Percentiles rank a stretch among this genome's conserved stretches.
Conservation (phyloP, 257 asterid species). For the Linaria vulgaris region DNA sequence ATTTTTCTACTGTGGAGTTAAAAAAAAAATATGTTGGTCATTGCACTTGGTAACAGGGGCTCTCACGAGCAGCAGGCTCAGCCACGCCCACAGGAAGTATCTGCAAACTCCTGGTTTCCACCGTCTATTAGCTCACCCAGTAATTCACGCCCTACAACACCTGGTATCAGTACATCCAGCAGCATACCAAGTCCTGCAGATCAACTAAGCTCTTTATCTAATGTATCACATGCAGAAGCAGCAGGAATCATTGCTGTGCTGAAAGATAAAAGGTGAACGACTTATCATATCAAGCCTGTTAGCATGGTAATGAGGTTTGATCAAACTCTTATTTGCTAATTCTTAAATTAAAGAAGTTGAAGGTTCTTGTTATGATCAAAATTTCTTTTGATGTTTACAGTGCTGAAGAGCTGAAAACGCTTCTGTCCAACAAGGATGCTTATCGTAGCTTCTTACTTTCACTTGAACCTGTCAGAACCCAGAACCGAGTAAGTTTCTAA, state of each 20-base stretch:
- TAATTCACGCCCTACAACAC: constrained; percentile 73
- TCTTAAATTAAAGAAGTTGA: not conserved
- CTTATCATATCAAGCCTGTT: not conserved
- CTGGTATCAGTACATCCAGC: constrained; percentile 51
- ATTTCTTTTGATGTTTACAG: constrained; percentile 33
- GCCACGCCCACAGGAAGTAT: constrained; percentile 56
- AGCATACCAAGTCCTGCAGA: constrained; percentile 48
- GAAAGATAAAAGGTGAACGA: constrained; percentile 69
- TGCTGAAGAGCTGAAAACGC: constrained; percentile 83
- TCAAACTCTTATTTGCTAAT: not conserved
- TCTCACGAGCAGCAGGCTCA: constrained; percentile 71
- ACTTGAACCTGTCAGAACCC: constrained; percentile 85
- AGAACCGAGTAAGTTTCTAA: constrained; percentile 60
- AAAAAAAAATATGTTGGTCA: not conserved
- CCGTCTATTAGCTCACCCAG: constrained; percentile 64
- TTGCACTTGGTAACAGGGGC: constrained; percentile 39
- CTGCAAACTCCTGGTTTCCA: constrained; percentile 77
- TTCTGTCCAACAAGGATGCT: constrained; percentile 80
- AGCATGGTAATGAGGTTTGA: not conserved
- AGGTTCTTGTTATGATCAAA: not conserved
- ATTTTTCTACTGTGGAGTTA: not conserved
- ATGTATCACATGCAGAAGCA: constrained; percentile 89
- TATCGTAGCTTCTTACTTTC: constrained; percentile 68
- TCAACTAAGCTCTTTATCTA: constrained; percentile 52
- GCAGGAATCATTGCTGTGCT: constrained; percentile 63